These are phyloP conservation scores for Mitragyna speciosa DNA, from an alignment of 257 asterid genomes.

Conservation along the genomic window DNA sequence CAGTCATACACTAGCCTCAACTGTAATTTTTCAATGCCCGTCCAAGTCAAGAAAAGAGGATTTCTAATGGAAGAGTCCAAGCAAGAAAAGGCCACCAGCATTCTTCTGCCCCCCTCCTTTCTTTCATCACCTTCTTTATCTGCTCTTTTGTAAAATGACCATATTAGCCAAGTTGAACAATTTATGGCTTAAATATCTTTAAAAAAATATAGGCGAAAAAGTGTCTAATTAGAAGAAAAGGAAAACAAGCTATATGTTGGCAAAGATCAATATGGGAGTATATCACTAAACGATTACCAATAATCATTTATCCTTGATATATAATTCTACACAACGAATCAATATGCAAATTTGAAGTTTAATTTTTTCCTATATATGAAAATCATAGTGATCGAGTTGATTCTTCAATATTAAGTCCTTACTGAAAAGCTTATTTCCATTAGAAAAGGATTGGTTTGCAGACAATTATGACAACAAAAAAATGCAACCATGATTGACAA, in stretches of 20 bases:
- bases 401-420: no score
- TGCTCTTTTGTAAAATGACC: constrained; percentile 11
- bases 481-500: background rate
- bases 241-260: background rate
- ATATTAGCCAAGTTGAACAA: constrained; percentile 9
- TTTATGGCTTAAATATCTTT: background rate
- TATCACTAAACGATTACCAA: background rate
- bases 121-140: constrained; percentile 15
- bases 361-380: no score
- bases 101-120: constrained; percentile 13
- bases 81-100: constrained; percentile 28
- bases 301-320: no score
- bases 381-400: no score
- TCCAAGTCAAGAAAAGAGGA: constrained; percentile 16
- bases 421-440: no score
- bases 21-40: constrained; percentile 32
- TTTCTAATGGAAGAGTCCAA: constrained; percentile 39
- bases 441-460: no score
- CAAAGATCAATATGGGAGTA: no score
- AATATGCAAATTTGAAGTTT: no score
- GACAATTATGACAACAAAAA: background rate
- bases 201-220: background rate
- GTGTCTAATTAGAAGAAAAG: background rate
- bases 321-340: no score
- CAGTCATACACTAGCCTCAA: constrained; percentile 3